Conservation (phyloP, 2,329 filamentous ascomycete genomes). For the Apiospora phragmitis region DNA sequence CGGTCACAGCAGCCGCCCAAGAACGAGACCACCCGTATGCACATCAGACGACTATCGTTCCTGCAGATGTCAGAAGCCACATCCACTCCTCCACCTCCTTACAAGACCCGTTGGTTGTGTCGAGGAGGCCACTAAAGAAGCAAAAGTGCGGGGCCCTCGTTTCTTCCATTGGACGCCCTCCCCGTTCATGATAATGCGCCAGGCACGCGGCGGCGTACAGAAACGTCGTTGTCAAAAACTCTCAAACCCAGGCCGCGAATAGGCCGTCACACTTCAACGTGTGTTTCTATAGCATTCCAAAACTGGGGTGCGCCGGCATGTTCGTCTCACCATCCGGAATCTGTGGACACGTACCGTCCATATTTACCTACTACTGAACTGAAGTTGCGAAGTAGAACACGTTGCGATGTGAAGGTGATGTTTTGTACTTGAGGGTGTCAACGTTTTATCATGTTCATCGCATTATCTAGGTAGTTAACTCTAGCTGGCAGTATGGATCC, state of each 20-base stretch:
- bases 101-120: background rate
- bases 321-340: background rate
- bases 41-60: background rate
- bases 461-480: background rate
- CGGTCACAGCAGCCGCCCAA: conserved; percentile 7
- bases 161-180: background rate
- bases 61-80: background rate
- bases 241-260: background rate
- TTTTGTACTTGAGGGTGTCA: background rate
- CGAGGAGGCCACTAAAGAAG: background rate
- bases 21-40: background rate
- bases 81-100: background rate
- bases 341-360: background rate
- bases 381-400: background rate
- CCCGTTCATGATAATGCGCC: too few relatives aligned
- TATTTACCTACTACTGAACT: background rate
- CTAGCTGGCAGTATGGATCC: background rate
- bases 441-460: background rate
- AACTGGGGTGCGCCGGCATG: background rate
- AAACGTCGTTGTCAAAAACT: background rate
- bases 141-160: background rate
- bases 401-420: background rate
- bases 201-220: too few relatives aligned
- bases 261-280: background rate
- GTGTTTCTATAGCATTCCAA: background rate